Base-by-base conservation (phyloP, 2,329 filamentous ascomycete species). In the Periconia macrospinosa region DNA sequence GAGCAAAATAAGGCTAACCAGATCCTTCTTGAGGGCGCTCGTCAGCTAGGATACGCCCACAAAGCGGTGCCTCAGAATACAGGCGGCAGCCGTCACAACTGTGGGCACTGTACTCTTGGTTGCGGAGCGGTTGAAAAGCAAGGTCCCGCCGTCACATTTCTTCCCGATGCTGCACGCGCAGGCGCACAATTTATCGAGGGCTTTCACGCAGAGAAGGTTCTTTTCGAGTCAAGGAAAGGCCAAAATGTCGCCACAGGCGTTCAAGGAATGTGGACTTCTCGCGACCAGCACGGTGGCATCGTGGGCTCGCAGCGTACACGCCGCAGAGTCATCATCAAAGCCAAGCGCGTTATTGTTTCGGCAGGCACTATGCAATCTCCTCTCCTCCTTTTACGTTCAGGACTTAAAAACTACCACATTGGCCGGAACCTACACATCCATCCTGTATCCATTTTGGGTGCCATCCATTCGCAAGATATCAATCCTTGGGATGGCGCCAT, bases 171-270 rank as follows among this genome's bases (percentile, higher is more conserved):
- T 2, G 88, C 87, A 1, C 81, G 81, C 49, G 86, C 89, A 0
- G 92, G 92, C 0, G 90, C 92, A 1, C 79, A 83, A 58, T 96
- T 96, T 68, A 83, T 95, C 53, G 91, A 97, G 77, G 92, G 92
- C 0, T 91, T 94, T 65, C 75, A 86, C 18, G 89, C 86, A 0
- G 83, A 90, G 13, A 82, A 82, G 55, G 79, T 97, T 15, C 60
- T 89, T 0, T 96, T 96, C 69, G 83, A 86, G 19, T 3, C 33
- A 13, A 77, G 67, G 6, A 77, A 75, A 8, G 83, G 77, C 1
- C 76, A 79, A 37, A 80, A 81, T 59, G 81, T 80, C 3, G 90
- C 90, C 0, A 82, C 81, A 0, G 92, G 92, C 0, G 81, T 96
- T 1, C 76, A 84, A 53, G 92, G 92, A 1, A 79, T 78, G 7